Base-by-base conservation (phyloP, 495 filamentous ascomycete species). In the Parathielavia hyrcaniae region DNA sequence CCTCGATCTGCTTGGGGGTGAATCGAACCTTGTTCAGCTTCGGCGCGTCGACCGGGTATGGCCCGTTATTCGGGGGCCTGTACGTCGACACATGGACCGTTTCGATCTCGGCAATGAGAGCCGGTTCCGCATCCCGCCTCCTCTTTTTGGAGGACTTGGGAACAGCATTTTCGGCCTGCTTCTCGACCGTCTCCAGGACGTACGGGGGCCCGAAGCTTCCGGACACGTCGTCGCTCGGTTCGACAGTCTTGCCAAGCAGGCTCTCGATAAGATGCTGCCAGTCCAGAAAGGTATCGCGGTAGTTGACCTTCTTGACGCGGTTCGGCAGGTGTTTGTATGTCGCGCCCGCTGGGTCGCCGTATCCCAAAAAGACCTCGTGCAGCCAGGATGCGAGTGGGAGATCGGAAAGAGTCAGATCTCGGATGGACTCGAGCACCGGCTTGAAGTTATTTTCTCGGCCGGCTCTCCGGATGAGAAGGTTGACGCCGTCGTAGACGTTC, bases 381-480 rank as follows among this genome's bases (percentile, higher is more conserved):
- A 99, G 75, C 93, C 93, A 99, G 13, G 86, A 80, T 4, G 95
- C 90, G 41, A 96, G 81, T 9, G 89, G 85, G 23, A 95, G 83
- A 59, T 96, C 88, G 2, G 91, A 89, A 30, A 96, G 79, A 5
- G 89, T 86, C 26, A 99, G 81, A 49, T 84, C 88, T 65, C 86
- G 86, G 67, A 99, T 93, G 0, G 91, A 95, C 58, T 96, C 87
- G 17, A 99, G 77, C 19, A 97, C 85, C 11, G 91, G 85, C 65
- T 90, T 97, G 81, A 97, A 99, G 69, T 97, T 99, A 69, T 99
- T 99, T 68, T 97, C 95, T 46, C 91, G 79, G 17, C 88, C 86
- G 69, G 84, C 88, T 53, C 93, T 82, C 36, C 92, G 87, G 32
- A 96, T 79, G 50, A 99, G 70, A 5, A 97, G 77, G 66, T 99